Conservation (phyloP, 179 eudicot genomes). For the Heliamphora pulchella region DNA sequence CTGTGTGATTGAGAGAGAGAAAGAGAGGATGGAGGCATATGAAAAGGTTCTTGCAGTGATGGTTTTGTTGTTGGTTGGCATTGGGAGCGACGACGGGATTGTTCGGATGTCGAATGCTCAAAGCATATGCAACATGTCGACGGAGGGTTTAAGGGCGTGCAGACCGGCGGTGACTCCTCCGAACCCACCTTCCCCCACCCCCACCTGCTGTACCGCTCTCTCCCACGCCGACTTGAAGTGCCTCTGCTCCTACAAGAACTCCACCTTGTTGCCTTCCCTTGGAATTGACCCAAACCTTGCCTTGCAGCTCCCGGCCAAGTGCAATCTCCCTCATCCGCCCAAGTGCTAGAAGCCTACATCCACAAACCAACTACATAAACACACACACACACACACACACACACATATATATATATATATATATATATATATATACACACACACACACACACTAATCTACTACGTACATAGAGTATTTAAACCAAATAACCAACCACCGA, state of each 20-base stretch:
- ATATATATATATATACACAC: too few species aligned
- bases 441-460: too few species aligned
- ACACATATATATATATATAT: too few species aligned
- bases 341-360: conserved; percentile 9
- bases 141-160: conserved; percentile 15
- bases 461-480: too few species aligned
- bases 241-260: conserved; percentile 23
- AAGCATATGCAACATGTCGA: conserved; percentile 15
- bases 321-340: conserved; percentile 20
- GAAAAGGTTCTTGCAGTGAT: too few species aligned
- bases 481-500: too few species aligned
- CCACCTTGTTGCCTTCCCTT: conserved; percentile 10
- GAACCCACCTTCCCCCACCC: conserved; percentile 5
- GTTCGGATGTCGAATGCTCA: conserved; percentile 10
- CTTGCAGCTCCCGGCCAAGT: conserved; percentile 20
- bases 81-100: too few species aligned
- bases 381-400: too few species aligned
- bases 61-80: too few species aligned
- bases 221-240: conserved; percentile 17
- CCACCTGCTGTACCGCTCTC: conserved; percentile 14
- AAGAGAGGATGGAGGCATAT: too few species aligned
- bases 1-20: too few species aligned
- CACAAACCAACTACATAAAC: too few species aligned
- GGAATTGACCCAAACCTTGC: conserved; percentile 24
- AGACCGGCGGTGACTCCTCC: conserved; percentile 20